Conservation (phyloP, 768 basidiomycete genomes). For the Mycena latifolia region DNA sequence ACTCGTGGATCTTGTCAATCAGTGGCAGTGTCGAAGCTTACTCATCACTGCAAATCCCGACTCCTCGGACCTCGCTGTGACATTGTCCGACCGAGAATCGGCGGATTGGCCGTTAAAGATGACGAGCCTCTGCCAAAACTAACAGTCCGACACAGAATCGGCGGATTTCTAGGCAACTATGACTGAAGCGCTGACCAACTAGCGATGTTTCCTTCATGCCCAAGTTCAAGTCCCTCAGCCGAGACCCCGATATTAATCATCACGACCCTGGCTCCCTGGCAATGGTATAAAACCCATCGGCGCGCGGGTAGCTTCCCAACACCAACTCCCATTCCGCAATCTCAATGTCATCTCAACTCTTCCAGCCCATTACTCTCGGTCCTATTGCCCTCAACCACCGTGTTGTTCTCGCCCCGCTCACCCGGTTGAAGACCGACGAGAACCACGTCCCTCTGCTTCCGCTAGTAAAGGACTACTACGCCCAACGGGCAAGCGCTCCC, state of each 20-base stretch:
- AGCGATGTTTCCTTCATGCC: too few relatives aligned
- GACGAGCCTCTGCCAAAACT: too few relatives aligned
- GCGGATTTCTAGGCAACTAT: background rate
- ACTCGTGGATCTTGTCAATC: too few relatives aligned
- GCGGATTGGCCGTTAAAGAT: too few relatives aligned
- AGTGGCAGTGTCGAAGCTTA: too few relatives aligned
- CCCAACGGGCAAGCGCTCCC: conserved; percentile 43
- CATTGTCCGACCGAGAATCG: too few relatives aligned
- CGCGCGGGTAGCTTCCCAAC: too few relatives aligned
- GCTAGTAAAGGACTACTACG: conserved; percentile 43
- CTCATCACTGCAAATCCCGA: too few relatives aligned
- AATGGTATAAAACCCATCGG: background rate
- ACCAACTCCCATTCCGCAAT: too few relatives aligned
- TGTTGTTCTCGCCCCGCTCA: conserved; percentile 50
- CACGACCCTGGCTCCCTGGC: too few relatives aligned
- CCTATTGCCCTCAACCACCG: conserved; percentile 40
- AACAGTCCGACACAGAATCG: background rate
- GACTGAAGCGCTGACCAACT: background rate
- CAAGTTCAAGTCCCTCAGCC: too few relatives aligned
- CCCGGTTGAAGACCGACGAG: conserved; percentile 44
- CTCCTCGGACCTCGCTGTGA: too few relatives aligned
- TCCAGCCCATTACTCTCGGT: conserved; percentile 19
- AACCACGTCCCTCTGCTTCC: conserved; percentile 40
- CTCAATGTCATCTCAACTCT: conserved; percentile 13
- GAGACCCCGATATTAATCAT: background rate